Evolutionary conservation across 2,329 filamentous ascomycete species (phyloP).

Genomic region (Venturia oleaginea): DNA sequence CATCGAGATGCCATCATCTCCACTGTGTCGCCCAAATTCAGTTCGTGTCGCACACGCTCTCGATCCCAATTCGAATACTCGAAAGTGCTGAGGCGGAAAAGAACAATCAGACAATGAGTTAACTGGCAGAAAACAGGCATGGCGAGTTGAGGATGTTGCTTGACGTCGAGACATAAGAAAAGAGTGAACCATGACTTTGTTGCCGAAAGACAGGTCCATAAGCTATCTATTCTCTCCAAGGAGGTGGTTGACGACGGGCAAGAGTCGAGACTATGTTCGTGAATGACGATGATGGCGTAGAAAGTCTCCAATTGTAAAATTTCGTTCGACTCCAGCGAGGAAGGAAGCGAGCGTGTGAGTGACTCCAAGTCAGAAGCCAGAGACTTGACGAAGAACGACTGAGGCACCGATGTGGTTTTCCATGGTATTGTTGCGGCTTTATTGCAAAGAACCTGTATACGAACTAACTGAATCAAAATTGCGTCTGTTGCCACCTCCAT

Average conservation of each 20-base stretch:
- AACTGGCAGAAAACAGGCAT: constrained; percentile 29
- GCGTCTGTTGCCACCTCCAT: constrained; percentile 43
- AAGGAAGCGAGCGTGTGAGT: constrained; percentile 1
- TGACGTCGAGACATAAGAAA: constrained; percentile 10
- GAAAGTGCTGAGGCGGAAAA: constrained; percentile 33
- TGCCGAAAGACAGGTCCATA: constrained; percentile 1
- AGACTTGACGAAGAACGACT: constrained; percentile 17
- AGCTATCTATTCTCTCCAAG: neutral
- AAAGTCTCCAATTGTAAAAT: constrained; percentile 2
- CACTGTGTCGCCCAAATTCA: constrained; percentile 8
- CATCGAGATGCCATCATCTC: neutral
- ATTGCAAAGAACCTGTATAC: constrained; percentile 23
- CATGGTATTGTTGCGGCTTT: constrained; percentile 19
- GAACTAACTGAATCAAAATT: constrained; percentile 36
- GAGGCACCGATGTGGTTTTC: neutral
- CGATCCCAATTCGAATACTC: constrained; percentile 37
- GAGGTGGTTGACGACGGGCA: constrained; percentile 18
- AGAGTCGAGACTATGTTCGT: constrained; percentile 13
- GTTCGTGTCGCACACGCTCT: constrained; percentile 5
- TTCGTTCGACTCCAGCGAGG: constrained; percentile 2
- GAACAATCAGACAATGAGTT: constrained; percentile 28
- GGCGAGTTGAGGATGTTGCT: constrained; percentile 25
- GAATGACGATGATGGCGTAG: constrained; percentile 2
- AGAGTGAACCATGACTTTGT: constrained; percentile 7
- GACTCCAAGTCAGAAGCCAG: constrained; percentile 3